phyloP scores from a whole-genome alignment of 116 monocot genomes.

The Papilionanthe hybrid region DNA sequence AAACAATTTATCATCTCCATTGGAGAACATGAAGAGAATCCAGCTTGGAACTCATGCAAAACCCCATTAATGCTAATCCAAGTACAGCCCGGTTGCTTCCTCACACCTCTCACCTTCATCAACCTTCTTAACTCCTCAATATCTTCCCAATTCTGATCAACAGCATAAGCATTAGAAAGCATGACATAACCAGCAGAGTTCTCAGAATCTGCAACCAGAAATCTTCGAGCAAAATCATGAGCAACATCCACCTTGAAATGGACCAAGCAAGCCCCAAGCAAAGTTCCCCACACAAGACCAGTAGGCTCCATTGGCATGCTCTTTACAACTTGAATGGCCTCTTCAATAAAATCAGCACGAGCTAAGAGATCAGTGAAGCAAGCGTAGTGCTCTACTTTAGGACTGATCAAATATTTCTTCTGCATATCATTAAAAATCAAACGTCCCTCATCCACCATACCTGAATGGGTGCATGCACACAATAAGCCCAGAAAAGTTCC shows the following conservation, averaged over 20 bases:
- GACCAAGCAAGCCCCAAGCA: slow-evolving; percentile 14
- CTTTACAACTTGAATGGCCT: slow-evolving; percentile 10
- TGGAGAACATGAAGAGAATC: slow-evolving; percentile 17
- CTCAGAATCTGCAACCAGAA: slow-evolving; percentile 22
- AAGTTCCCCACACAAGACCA: slow-evolving; percentile 15
- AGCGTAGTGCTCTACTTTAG: slow-evolving; percentile 18
- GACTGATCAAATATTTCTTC: slow-evolving; percentile 8
- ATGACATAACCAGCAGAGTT: slow-evolving; percentile 44
- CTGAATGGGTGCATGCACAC: slow-evolving; percentile 15
- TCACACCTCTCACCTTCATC: slow-evolving; percentile 33
- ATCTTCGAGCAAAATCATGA: slow-evolving; percentile 23
- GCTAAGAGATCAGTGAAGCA: slow-evolving; percentile 20
- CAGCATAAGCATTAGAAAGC: slow-evolving; percentile 48
- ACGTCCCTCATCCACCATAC: slow-evolving; percentile 13
- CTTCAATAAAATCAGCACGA: slow-evolving; percentile 13
- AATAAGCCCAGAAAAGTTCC: slow-evolving; percentile 10
- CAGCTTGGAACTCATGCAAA: slow-evolving; percentile 40
- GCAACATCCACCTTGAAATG: slow-evolving; percentile 16
- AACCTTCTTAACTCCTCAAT: slow-evolving; percentile 39
- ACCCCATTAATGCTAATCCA: slow-evolving; percentile 29
- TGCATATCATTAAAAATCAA: slow-evolving; percentile 14
- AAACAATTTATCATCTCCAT: slow-evolving; percentile 20
- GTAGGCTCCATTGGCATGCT: slow-evolving; percentile 15
- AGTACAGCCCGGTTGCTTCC: slow-evolving; percentile 45
- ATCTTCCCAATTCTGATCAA: slow-evolving; percentile 25